phyloP scores from a whole-genome alignment of 495 filamentous ascomycete species.

The Penicillium samsonianum region DNA sequence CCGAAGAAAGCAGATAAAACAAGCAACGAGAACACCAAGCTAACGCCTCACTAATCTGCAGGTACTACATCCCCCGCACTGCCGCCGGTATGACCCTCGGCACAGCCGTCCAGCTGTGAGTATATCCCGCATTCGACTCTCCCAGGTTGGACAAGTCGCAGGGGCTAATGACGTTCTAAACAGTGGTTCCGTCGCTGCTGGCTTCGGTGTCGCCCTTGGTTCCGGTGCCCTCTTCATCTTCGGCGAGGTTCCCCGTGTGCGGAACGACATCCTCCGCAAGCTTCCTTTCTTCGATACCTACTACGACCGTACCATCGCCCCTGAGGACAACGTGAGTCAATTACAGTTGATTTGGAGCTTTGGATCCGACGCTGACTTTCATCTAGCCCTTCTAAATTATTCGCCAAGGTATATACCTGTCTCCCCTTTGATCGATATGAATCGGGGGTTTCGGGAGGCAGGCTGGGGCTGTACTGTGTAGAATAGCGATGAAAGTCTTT shows the following conservation, averaged over 20 bases:
- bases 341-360: not conserved
- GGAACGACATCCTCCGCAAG: constrained; percentile 65
- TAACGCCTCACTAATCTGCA: constrained; percentile 29
- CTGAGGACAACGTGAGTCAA: constrained; percentile 63
- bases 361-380: constrained; percentile 24
- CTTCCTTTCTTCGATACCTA: constrained; percentile 61
- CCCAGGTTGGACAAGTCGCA: not conserved
- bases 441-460: not conserved
- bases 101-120: constrained; percentile 52
- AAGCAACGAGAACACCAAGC: not conserved
- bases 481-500: constrained; percentile 32
- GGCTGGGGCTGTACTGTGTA: constrained; percentile 17
- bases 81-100: constrained; percentile 53
- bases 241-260: constrained; percentile 66
- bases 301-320: constrained; percentile 58
- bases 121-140: constrained; percentile 17
- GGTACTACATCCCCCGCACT: constrained; percentile 53
- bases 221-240: constrained; percentile 71
- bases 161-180: constrained; percentile 17
- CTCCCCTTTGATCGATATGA: constrained; percentile 1
- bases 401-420: constrained; percentile 16
- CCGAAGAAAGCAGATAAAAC: not conserved
- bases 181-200: constrained; percentile 55
- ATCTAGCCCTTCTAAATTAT: constrained; percentile 47
- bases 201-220: constrained; percentile 62